These are phyloP conservation scores for Silene conica DNA, from an alignment of 148 eudicot genomes.

Conservation along the genomic window DNA sequence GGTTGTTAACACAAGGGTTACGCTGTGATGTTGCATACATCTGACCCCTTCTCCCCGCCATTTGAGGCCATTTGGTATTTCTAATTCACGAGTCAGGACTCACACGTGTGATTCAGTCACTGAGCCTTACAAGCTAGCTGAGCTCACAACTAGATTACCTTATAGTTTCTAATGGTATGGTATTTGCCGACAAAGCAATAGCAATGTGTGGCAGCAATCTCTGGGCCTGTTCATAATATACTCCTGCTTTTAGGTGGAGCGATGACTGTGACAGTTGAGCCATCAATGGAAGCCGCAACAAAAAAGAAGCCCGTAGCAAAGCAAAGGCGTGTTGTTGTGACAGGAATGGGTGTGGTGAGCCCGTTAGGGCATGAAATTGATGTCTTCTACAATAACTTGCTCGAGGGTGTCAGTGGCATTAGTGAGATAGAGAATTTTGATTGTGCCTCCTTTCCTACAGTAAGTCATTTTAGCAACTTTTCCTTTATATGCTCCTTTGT, in stretches of 20 bases:
- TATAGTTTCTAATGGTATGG: background rate
- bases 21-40: too few relatives aligned
- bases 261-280: conserved; percentile 66
- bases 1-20: too few relatives aligned
- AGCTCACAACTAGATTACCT: background rate
- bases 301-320: conserved; percentile 49
- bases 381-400: conserved; percentile 77
- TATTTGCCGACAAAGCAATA: background rate
- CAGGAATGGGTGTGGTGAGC: conserved; percentile 92
- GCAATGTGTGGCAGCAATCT: background rate
- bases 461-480: conserved; percentile 27
- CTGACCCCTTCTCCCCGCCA: too few relatives aligned
- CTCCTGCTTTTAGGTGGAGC: conserved; percentile 46
- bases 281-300: conserved; percentile 44
- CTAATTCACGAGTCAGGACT: background rate
- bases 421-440: conserved; percentile 86
- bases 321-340: conserved; percentile 81
- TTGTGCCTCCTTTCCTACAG: conserved; percentile 73
- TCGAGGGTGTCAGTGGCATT: conserved; percentile 93
- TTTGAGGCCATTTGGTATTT: background rate
- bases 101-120: background rate
- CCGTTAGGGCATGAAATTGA: conserved; percentile 77
- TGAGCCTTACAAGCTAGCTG: background rate
- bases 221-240: conserved; percentile 2
- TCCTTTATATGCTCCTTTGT: background rate